These are phyloP conservation scores for Emydomyces testavorans DNA, from an alignment of 2,329 filamentous ascomycete genomes.

Conservation along the genomic window DNA sequence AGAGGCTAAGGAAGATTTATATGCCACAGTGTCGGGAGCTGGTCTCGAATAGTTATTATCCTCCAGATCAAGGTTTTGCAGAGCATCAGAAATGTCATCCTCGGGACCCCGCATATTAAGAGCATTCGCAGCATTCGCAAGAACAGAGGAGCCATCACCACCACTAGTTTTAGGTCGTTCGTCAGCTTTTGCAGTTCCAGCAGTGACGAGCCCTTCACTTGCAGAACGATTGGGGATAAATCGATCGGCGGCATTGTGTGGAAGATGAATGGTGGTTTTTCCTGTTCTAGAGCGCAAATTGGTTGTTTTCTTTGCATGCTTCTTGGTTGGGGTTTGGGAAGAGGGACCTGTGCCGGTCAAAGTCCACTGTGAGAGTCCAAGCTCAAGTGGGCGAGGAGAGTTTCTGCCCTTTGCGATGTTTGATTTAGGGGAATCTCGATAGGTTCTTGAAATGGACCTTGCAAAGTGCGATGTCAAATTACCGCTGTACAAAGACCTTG, in stretches of 20 bases:
- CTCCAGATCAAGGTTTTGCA: conserved; percentile 69
- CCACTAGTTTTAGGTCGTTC: conserved; percentile 65
- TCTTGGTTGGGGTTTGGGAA: conserved; percentile 42
- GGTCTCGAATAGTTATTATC: conserved; percentile 65
- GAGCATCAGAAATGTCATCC: conserved; percentile 60
- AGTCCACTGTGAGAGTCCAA: conserved; percentile 85
- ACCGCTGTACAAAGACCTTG: conserved; percentile 65
- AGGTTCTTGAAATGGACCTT: conserved; percentile 46
- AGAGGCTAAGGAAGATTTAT: conserved; percentile 79
- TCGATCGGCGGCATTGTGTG: conserved; percentile 66
- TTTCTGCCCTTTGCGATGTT: conserved; percentile 55
- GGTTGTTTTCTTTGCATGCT: conserved; percentile 32
- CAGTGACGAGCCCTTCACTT: conserved; percentile 76
- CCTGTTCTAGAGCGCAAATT: conserved; percentile 37
- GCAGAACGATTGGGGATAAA: conserved; percentile 92
- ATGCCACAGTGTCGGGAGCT: conserved; percentile 77
- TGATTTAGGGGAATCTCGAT: conserved; percentile 86
- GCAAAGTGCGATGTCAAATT: conserved; percentile 71
- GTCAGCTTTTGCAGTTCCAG: conserved; percentile 73
- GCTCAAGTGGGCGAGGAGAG: conserved; percentile 76
- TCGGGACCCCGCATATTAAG: conserved; percentile 52
- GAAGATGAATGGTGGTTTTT: conserved; percentile 56
- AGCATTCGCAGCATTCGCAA: conserved; percentile 60
- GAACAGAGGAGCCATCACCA: conserved; percentile 59
- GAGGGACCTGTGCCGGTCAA: conserved; percentile 67